These are phyloP conservation scores for Planoprotostelium fungivorum DNA, from an alignment of 78 protist genomes.

Conservation along the genomic window DNA sequence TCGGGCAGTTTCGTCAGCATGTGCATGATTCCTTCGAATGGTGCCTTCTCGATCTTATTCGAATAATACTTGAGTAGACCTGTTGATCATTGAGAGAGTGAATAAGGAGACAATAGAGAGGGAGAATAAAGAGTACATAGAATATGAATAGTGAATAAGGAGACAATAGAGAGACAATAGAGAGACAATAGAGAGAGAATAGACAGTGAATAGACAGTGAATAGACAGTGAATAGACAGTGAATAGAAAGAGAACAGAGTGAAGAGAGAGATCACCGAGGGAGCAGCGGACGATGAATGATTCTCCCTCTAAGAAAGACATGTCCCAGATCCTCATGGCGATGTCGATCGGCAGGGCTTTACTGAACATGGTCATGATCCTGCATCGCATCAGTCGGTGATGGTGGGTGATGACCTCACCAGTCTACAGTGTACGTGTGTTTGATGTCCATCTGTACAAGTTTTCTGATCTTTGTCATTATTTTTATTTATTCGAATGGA, in stretches of 20 bases:
- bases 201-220: too few relatives aligned
- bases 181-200: too few relatives aligned
- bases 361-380: constrained; percentile 84
- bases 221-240: too few relatives aligned
- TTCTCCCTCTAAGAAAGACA: constrained; percentile 73
- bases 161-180: too few relatives aligned
- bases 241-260: too few relatives aligned
- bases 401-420: too few relatives aligned
- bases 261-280: constrained; percentile 41
- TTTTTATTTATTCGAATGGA: too few relatives aligned
- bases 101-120: too few relatives aligned
- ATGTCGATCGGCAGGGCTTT: constrained; percentile 74
- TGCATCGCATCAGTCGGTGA: neutral
- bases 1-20: neutral
- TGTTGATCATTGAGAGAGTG: too few relatives aligned
- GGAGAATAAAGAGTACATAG: too few relatives aligned
- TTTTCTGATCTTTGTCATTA: too few relatives aligned
- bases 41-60: neutral
- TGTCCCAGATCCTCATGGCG: constrained; percentile 84
- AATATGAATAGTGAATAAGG: too few relatives aligned
- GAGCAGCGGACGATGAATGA: constrained; percentile 42
- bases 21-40: neutral
- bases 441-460: neutral
- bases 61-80: neutral
- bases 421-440: neutral